phyloP scores from a whole-genome alignment of 306 rosid species.

The Carpinus viminea region DNA sequence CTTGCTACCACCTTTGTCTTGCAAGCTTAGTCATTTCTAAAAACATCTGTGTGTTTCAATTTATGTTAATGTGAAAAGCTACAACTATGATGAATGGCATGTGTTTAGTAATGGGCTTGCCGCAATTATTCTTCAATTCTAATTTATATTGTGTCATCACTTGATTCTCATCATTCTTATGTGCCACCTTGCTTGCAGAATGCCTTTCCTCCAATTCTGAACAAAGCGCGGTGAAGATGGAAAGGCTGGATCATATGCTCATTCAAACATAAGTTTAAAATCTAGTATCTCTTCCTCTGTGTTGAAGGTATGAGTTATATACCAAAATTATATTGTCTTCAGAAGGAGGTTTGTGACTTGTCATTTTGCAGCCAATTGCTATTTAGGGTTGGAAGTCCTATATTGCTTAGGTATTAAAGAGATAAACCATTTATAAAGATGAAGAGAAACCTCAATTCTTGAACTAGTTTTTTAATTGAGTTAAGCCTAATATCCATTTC shows the following conservation, averaged over 20 bases:
- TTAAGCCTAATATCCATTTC: no score
- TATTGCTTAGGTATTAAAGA: no score
- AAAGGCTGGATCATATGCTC: conserved; percentile 17
- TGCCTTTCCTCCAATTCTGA: neutral
- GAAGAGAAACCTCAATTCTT: no score
- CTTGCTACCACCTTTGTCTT: neutral
- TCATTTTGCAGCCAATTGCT: conserved; percentile 8
- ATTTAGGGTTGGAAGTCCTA: no score
- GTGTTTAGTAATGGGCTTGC: neutral
- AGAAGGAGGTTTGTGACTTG: conserved; percentile 19
- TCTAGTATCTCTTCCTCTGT: conserved; percentile 1
- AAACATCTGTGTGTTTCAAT: neutral
- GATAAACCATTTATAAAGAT: no score
- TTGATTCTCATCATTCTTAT: neutral
- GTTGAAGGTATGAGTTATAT: conserved; percentile 18
- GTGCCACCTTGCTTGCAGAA: neutral
- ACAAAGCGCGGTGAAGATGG: conserved; percentile 4
- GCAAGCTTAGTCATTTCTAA: neutral
- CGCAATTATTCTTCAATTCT: no score
- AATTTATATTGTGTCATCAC: neutral
- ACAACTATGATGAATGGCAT: neutral
- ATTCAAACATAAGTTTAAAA: conserved; percentile 10
- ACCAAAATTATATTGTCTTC: conserved; percentile 1
- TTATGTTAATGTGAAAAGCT: conserved; percentile 1
- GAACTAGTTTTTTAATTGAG: no score